These are phyloP conservation scores for Metschnikowia proteae DNA, from an alignment of 805 yeast genomes.

Conservation along the genomic window DNA sequence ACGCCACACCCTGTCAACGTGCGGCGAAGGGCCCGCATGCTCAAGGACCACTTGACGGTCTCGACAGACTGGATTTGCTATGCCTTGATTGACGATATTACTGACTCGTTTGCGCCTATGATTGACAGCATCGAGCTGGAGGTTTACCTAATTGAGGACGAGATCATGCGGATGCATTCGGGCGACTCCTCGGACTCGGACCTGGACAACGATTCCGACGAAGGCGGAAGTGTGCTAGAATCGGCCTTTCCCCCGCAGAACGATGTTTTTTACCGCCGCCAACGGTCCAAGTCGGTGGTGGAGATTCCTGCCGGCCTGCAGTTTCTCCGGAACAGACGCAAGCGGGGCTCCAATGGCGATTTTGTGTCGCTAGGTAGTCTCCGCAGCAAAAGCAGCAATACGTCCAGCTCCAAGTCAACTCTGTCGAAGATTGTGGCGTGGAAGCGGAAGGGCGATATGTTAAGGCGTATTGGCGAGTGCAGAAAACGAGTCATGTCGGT, in stretches of 20 bases:
- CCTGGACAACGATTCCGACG: constrained; percentile 33
- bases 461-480: constrained; percentile 91
- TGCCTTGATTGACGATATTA: constrained; percentile 93
- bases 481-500: constrained; percentile 92
- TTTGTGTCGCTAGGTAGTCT: constrained; percentile 12
- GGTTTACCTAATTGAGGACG: constrained; percentile 91
- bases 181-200: constrained; percentile 48
- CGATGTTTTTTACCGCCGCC: constrained; percentile 31
- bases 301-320: constrained; percentile 19
- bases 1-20: constrained; percentile 97
- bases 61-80: constrained; percentile 96
- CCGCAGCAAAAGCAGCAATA: constrained; percentile 5
- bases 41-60: constrained; percentile 84
- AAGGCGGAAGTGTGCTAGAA: constrained; percentile 28
- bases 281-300: constrained; percentile 38
- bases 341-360: constrained; percentile 15
- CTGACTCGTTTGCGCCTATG: constrained; percentile 97
- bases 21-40: constrained; percentile 82
- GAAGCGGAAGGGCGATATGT: constrained; percentile 93
- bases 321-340: constrained; percentile 10
- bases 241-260: constrained; percentile 16
- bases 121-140: constrained; percentile 92
- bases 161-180: constrained; percentile 82
- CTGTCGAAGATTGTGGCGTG: constrained; percentile 56
- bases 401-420: constrained; percentile 35